Percentiles rank a stretch among this genome's conserved stretches.
These are phyloP conservation scores for Elaeis guineensis DNA, from an alignment of 176 grass and related monocot genomes.

Conservation along the genomic window DNA sequence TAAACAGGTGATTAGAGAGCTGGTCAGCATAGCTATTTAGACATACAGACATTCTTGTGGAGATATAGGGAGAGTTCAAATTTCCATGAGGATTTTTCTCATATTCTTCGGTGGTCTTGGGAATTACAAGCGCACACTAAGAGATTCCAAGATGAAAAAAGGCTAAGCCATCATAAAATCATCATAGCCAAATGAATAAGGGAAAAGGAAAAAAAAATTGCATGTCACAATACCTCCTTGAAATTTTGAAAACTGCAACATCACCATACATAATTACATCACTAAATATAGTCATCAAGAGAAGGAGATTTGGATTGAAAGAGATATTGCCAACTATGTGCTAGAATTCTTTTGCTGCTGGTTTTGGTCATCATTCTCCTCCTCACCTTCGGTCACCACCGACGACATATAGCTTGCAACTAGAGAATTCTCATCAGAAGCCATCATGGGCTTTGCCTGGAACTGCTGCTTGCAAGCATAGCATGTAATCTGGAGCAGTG, in stretches of 20 bases:
- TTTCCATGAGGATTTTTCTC: no score
- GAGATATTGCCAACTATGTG: conserved; percentile 6
- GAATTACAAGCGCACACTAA: no score
- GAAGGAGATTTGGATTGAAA: conserved; percentile 14
- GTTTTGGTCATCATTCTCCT: conserved; percentile 30
- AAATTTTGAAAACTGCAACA: not conserved
- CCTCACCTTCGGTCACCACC: conserved; percentile 45
- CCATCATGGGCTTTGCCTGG: conserved; percentile 4
- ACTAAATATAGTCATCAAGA: not conserved
- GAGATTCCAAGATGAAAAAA: no score
- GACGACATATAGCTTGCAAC: conserved; percentile 68
- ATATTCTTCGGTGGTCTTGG: no score
- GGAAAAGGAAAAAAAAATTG: not conserved
- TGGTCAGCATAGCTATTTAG: no score
- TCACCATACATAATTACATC: not conserved
- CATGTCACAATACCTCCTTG: not conserved
- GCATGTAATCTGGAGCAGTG: conserved; percentile 72
- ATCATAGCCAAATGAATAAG: no score
- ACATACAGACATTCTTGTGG: no score
- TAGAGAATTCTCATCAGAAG: conserved; percentile 33
- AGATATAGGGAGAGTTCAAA: no score
- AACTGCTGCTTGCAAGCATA: conserved; percentile 68
- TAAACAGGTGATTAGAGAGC: no score
- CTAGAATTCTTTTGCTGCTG: conserved; percentile 20
- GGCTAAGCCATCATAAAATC: no score